Conservation (phyloP, 1,284 basidiomycete species). For the Fomitopsis pinicola region DNA sequence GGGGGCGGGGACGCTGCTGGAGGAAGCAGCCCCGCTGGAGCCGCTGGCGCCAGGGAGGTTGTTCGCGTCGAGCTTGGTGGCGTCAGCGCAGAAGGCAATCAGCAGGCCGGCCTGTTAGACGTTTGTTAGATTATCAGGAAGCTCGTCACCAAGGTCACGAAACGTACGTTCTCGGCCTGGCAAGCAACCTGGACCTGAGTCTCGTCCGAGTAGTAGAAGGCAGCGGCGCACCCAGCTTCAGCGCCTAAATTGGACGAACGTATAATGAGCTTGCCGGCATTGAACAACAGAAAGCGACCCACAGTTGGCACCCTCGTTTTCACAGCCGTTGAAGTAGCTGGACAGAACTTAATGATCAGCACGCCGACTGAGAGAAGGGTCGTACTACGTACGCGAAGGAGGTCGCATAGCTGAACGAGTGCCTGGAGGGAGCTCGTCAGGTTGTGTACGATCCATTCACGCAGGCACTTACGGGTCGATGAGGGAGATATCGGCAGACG, state of each 20-base stretch:
- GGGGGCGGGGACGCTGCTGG: not conserved
- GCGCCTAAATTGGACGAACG: conserved; percentile 19
- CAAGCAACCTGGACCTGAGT: conserved; percentile 37
- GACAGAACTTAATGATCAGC: not conserved
- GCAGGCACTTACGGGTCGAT: conserved; percentile 36
- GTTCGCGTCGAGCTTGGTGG: conserved; percentile 2
- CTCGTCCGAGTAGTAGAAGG: conserved; percentile 38
- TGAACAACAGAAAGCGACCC: conserved; percentile 3
- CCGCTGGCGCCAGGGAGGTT: not conserved
- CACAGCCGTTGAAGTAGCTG: conserved; percentile 24
- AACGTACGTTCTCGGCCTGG: conserved; percentile 23
- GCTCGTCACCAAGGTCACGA: not conserved
- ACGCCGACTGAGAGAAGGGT: not conserved
- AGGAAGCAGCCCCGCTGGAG: not conserved
- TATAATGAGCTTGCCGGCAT: too few species aligned
- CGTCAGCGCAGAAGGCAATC: not conserved
- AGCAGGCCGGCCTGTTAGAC: not conserved
- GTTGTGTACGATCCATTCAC: not conserved
- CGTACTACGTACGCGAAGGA: conserved; percentile 22
- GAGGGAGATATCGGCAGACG: conserved; percentile 39
- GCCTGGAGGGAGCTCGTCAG: conserved; percentile 17
- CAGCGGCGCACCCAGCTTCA: conserved; percentile 26
- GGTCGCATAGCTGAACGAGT: conserved; percentile 28
- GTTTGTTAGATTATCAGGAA: not conserved
- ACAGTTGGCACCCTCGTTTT: conserved; percentile 30